phyloP scores from a whole-genome alignment of 495 filamentous ascomycete genomes.

The Annulohypoxylon moriforme region DNA sequence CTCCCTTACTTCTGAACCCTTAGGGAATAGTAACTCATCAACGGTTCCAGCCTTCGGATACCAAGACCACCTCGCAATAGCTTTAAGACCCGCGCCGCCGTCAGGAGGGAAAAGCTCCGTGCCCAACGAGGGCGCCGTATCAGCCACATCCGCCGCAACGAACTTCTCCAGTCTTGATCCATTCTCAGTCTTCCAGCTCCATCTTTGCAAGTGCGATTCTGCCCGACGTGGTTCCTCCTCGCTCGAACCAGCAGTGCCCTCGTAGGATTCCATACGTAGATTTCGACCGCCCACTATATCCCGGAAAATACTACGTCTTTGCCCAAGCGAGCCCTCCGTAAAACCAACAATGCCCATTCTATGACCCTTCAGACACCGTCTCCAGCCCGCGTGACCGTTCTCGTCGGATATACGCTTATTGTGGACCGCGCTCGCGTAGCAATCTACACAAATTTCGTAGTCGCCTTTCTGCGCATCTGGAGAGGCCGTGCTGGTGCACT shows the following conservation, averaged over 20 bases:
- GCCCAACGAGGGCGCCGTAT: constrained; percentile 42
- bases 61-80: constrained; percentile 76
- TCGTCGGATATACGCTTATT: constrained; percentile 72
- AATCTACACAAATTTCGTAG: constrained; percentile 83
- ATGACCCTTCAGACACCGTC: constrained; percentile 81
- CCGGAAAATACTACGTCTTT: constrained; percentile 67
- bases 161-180: constrained; percentile 45
- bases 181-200: constrained; percentile 44
- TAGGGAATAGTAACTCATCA: constrained; percentile 86
- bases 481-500: constrained; percentile 50
- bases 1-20: constrained; percentile 82
- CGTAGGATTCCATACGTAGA: constrained; percentile 65
- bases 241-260: constrained; percentile 24
- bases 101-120: constrained; percentile 70
- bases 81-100: constrained; percentile 72
- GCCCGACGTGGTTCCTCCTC: constrained; percentile 35
- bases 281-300: constrained; percentile 79
- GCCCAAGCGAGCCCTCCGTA: constrained; percentile 68
- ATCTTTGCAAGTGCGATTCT: constrained; percentile 43
- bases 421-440: constrained; percentile 74
- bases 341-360: constrained; percentile 86
- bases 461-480: constrained; percentile 73
- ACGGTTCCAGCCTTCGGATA: constrained; percentile 68
- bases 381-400: constrained; percentile 82
- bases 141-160: constrained; percentile 48